Evolutionary conservation across 106 monocot genomes (phyloP).

Genomic region (Phalaenopsis equestris): DNA sequence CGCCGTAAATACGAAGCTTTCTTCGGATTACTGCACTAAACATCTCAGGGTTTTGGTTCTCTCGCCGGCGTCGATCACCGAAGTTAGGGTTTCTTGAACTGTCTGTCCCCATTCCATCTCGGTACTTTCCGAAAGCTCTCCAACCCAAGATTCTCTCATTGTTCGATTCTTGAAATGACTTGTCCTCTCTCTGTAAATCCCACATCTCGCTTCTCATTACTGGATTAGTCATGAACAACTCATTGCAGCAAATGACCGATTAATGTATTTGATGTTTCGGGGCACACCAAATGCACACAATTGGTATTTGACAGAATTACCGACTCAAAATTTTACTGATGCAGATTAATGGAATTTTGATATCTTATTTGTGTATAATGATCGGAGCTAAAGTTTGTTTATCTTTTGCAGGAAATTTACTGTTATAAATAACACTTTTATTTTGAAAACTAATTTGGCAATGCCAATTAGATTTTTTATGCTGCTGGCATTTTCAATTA

Average conservation of each 20-base stretch:
- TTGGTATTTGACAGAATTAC: conserved; percentile 10
- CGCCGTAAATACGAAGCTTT: no score
- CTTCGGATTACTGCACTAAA: background rate
- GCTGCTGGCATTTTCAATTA: no score
- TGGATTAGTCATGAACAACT: background rate
- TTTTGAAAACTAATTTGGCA: no score
- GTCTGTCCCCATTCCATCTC: background rate
- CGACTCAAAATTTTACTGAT: background rate
- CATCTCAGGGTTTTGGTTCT: background rate
- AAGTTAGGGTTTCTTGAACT: background rate
- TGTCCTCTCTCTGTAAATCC: no score
- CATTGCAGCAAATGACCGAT: conserved; percentile 1
- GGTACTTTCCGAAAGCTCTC: background rate
- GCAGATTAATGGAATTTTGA: no score
- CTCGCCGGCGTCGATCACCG: background rate
- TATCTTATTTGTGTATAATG: no score
- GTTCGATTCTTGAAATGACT: background rate
- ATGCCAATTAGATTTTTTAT: no score
- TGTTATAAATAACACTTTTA: no score
- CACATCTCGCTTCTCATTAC: background rate
- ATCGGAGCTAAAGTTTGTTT: no score
- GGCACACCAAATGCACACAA: background rate
- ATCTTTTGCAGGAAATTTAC: no score
- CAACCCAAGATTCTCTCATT: background rate
- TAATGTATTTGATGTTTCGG: background rate